phyloP scores from a whole-genome alignment of 2,329 filamentous ascomycete genomes.

The Saccharata proteae region DNA sequence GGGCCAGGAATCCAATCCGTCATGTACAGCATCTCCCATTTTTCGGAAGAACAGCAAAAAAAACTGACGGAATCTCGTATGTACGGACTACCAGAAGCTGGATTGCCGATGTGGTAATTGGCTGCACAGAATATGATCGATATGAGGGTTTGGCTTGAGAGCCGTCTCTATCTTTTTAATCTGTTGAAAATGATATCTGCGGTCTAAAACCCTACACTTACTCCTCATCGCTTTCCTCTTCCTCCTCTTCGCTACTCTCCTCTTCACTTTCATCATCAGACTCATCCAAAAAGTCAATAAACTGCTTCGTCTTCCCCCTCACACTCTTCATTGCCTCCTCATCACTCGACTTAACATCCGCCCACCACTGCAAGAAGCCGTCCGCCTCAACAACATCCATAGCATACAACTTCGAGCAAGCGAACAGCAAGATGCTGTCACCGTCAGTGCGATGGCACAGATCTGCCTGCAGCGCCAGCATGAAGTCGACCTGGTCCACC shows the following conservation, averaged over 20 bases:
- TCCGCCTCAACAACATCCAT: constrained; percentile 81
- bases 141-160: too few species aligned
- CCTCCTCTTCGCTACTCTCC: constrained; percentile 39
- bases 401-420: constrained; percentile 75
- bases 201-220: too few species aligned
- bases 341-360: constrained; percentile 54
- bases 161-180: too few species aligned
- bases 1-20: too few species aligned
- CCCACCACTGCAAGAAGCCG: constrained; percentile 82
- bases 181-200: too few species aligned
- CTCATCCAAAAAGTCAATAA: constrained; percentile 66
- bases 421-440: constrained; percentile 57
- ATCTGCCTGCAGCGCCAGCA: constrained; percentile 71
- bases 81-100: too few species aligned
- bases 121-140: too few species aligned
- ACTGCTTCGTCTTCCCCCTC: constrained; percentile 58
- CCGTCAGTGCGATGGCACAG: constrained; percentile 53
- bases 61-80: too few species aligned
- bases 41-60: too few species aligned
- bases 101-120: too few species aligned
- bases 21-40: too few species aligned
- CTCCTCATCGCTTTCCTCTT: constrained; percentile 19
- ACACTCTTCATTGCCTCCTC: constrained; percentile 58
- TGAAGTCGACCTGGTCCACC: constrained; percentile 71
- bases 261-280: constrained; percentile 53